Evolutionary conservation across 768 basidiomycete genomes (phyloP), one percentile per base, ranked within the genome.

Genomic region (Amanita pseudoporphyria): DNA sequence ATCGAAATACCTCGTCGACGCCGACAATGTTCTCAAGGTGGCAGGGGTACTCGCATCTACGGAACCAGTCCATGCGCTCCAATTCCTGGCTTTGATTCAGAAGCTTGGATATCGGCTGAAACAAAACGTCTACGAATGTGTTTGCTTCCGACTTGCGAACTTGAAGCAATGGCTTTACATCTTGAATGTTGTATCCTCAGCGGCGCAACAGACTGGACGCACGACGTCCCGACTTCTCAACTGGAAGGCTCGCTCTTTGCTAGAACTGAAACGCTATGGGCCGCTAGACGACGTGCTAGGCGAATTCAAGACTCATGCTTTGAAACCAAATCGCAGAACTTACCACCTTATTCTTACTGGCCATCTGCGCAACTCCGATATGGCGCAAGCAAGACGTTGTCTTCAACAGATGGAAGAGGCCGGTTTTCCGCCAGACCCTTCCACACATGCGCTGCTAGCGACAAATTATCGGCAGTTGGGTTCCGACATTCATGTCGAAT

Each of bases 331-430:
- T 40, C 71, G 77, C 35, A 71, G 78, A 55, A 87, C 87, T 3
- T 89, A 74, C 60, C 83, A 87, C 56, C 69, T 84, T 13, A 69
- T 88, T 33, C 64, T 89, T 10, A 71, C 77, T 9, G 83, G 79
- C 26, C 74, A 82, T 60, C 67, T 90, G 49, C 81, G 77, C 58
- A 88, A 89, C 60, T 69, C 73, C 62, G 73, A 87, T 60, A 61
- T 89, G 39, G 56, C 61, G 49, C 70, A 71, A 35, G 83, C 83
- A 42, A 77, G 73, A 62, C 60, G 63, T 24, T 71, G 64, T 54
- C 63, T 89, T n/a, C 64, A 63, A 9, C 52, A 54, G 18, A 90
- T 91, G 87, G 63, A 69, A 54, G 58, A 67, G 21, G 70, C 77
- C 6, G 81, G 81, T 1, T 70, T 77, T 56, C 68, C 70, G 10